Conservation (phyloP, 805 yeast genomes). For the Kazachstania africana region DNA sequence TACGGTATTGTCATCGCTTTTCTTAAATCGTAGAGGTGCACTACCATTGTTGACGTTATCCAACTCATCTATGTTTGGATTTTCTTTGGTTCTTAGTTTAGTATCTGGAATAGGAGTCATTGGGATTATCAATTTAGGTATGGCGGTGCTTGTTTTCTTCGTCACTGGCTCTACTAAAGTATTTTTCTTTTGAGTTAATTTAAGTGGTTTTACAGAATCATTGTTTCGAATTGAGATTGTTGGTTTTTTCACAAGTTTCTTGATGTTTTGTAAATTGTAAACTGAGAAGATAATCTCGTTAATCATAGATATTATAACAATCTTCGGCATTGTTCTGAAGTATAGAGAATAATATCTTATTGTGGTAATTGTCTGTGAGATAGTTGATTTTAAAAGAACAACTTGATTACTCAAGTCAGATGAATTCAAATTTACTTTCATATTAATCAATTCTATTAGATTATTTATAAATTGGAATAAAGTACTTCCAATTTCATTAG, state of each 20-base stretch:
- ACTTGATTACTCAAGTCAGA: constrained; percentile 31
- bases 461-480: constrained; percentile 14
- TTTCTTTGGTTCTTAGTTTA: no score
- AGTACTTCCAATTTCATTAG: constrained; percentile 2
- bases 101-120: no score
- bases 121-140: no score
- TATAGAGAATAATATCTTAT: constrained; percentile 63
- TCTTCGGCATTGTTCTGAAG: constrained; percentile 50
- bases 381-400: constrained; percentile 41
- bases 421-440: constrained; percentile 10
- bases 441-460: constrained; percentile 9
- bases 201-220: constrained; percentile 45
- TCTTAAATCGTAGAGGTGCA: no score
- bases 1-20: no score
- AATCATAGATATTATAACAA: constrained; percentile 61
- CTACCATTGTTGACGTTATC: no score
- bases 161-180: no score
- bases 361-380: constrained; percentile 64
- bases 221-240: not conserved
- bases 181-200: constrained; percentile 56
- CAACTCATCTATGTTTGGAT: no score
- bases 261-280: constrained; percentile 41
- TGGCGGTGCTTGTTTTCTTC: no score
- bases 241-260: constrained; percentile 4
- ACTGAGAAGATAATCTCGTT: constrained; percentile 58